Evolutionary conservation across 2,329 filamentous ascomycete genomes (phyloP).

Genomic region (Epichloe scottii): DNA sequence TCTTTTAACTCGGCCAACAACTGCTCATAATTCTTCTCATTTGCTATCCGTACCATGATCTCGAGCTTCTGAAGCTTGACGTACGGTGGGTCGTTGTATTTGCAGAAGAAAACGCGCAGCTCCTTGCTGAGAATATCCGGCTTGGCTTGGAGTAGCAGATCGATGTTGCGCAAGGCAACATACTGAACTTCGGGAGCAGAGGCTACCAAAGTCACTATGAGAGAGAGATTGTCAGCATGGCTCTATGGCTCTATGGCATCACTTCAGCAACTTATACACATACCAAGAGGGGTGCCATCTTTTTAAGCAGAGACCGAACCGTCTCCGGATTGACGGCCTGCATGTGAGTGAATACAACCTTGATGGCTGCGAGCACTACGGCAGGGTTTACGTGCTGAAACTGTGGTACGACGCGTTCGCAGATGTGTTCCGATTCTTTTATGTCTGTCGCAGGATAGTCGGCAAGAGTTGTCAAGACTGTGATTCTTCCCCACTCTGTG

Average conservation of each 20-base stretch:
- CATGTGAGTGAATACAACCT: slow-evolving; percentile 97
- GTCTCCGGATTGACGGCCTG: slow-evolving; percentile 65
- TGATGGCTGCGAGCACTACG: slow-evolving; percentile 93
- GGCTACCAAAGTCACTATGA: slow-evolving; percentile 78
- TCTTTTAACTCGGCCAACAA: slow-evolving; percentile 89
- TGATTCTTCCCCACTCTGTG: slow-evolving; percentile 95
- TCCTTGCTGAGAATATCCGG: slow-evolving; percentile 96
- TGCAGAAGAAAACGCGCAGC: slow-evolving; percentile 97
- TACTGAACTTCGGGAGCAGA: slow-evolving; percentile 97
- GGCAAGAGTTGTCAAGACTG: slow-evolving; percentile 78
- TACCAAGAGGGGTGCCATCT: slow-evolving; percentile 96
- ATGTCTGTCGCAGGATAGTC: slow-evolving; percentile 78
- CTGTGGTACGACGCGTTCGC: slow-evolving; percentile 87
- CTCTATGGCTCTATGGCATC: background rate
- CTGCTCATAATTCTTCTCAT: slow-evolving; percentile 92
- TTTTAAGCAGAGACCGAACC: slow-evolving; percentile 80
- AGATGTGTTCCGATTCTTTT: slow-evolving; percentile 97
- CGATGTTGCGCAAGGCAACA: slow-evolving; percentile 90
- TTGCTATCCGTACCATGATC: slow-evolving; percentile 98
- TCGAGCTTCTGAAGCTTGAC: slow-evolving; percentile 96
- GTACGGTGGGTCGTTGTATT: slow-evolving; percentile 97
- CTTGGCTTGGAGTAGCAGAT: slow-evolving; percentile 87
- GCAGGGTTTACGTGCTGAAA: slow-evolving; percentile 98
- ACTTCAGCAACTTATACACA: slow-evolving; percentile 12
- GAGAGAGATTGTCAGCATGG: background rate